These are phyloP conservation scores for Tolypocladium sp. DNA, from an alignment of 2,329 filamentous ascomycete genomes.

Conservation along the genomic window DNA sequence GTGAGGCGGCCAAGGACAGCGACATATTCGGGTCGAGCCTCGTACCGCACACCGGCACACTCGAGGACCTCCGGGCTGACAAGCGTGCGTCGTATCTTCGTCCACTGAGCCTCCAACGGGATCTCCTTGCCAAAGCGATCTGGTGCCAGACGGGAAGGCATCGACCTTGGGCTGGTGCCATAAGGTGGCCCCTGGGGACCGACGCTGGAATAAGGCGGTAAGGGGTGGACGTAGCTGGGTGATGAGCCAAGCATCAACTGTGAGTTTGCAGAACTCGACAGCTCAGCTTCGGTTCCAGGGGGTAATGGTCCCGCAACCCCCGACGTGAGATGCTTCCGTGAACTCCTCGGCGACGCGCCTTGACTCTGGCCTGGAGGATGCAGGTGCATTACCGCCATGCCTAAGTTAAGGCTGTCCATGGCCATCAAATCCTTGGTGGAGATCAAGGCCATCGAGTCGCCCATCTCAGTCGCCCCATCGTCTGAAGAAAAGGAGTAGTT, in stretches of 20 bases:
- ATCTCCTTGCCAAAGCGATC: constrained; percentile 50
- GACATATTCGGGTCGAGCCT: constrained; percentile 51
- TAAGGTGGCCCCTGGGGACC: constrained; percentile 20
- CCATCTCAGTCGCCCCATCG: constrained; percentile 19
- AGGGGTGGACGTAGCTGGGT: constrained; percentile 28
- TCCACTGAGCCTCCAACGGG: constrained; percentile 48
- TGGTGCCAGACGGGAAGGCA: constrained; percentile 36
- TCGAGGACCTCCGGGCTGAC: constrained; percentile 50
- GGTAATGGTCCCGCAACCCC: constrained; percentile 18
- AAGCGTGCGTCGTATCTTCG: constrained; percentile 43
- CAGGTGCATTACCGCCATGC: constrained; percentile 32
- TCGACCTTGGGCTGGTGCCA: constrained; percentile 19
- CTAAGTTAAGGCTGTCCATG: constrained; percentile 31
- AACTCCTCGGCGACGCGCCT: constrained; percentile 23
- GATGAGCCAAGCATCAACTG: constrained; percentile 22
- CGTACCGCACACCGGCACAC: constrained; percentile 47
- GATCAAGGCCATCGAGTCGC: constrained; percentile 36
- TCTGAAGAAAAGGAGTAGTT: constrained; percentile 28
- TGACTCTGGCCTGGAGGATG: constrained; percentile 24
- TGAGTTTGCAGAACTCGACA: constrained; percentile 22
- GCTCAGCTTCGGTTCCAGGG: constrained; percentile 11
- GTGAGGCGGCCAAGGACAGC: constrained; percentile 48
- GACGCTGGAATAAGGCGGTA: constrained; percentile 16
- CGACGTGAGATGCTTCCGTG: constrained; percentile 23
- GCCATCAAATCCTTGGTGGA: constrained; percentile 45